Conservation (phyloP, 2,329 filamentous ascomycete species). For the Colletotrichum lindemuthianum region DNA sequence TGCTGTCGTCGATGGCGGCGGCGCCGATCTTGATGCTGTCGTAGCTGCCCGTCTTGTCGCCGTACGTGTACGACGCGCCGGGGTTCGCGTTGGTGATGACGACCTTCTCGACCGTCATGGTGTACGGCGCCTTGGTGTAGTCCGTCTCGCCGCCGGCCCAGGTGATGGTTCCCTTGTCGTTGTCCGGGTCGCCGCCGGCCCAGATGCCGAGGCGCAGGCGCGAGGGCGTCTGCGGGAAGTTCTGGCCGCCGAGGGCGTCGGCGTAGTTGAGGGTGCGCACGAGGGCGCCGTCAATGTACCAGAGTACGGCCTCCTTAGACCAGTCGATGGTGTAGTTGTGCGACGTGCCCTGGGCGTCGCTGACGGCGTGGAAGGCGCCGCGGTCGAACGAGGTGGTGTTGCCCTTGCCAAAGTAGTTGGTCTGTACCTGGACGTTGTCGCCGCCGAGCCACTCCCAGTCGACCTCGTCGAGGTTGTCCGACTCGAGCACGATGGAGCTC, state of each 20-base stretch:
- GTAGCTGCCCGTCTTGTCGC: constrained; percentile 40
- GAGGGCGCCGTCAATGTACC: constrained; percentile 65
- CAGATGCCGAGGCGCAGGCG: constrained; percentile 59
- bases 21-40: constrained; percentile 39
- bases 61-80: constrained; percentile 45
- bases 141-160: constrained; percentile 63
- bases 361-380: constrained; percentile 65
- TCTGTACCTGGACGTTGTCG: constrained; percentile 75
- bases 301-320: constrained; percentile 61
- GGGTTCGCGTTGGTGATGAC: constrained; percentile 55
- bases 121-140: constrained; percentile 56
- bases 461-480: constrained; percentile 82
- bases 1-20: constrained; percentile 17
- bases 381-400: constrained; percentile 73
- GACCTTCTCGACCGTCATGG: constrained; percentile 62
- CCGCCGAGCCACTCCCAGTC: constrained; percentile 87
- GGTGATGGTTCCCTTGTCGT: constrained; percentile 55
- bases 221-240: constrained; percentile 69
- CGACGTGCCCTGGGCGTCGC: constrained; percentile 43
- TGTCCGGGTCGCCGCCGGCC: constrained; percentile 50
- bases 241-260: constrained; percentile 58
- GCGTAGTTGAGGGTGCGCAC: constrained; percentile 60
- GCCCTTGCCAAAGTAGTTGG: constrained; percentile 84
- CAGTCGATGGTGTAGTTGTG: constrained; percentile 69
- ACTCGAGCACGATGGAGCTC: constrained; percentile 79